Evolutionary conservation across 768 basidiomycete genomes (phyloP).

Genomic region (Pisolithus microcarpus): DNA sequence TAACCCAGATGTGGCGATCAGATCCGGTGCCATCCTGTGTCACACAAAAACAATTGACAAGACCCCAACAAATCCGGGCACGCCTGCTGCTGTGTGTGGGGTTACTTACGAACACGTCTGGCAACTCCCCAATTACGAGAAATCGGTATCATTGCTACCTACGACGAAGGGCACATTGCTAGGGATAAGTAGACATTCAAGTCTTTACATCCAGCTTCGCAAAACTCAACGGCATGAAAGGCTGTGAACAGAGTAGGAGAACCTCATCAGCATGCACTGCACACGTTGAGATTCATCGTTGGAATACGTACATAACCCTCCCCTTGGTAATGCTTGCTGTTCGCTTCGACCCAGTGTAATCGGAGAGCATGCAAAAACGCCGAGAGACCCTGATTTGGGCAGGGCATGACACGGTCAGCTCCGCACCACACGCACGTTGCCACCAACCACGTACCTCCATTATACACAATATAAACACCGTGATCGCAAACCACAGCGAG

Average conservation of each 20-base stretch:
- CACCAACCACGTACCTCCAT: slow-evolving; percentile 72
- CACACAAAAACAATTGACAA: background rate
- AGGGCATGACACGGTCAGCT: slow-evolving; percentile 6
- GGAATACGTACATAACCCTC: slow-evolving; percentile 70
- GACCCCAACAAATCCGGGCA: background rate
- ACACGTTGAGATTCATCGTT: slow-evolving; percentile 18
- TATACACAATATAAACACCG: slow-evolving; percentile 74
- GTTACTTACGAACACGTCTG: background rate
- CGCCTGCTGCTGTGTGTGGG: background rate
- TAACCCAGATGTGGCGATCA: slow-evolving; percentile 1
- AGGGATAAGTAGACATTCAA: slow-evolving; percentile 15
- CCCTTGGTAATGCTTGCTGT: slow-evolving; percentile 92
- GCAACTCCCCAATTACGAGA: background rate
- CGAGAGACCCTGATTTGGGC: slow-evolving; percentile 64
- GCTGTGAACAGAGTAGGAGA: slow-evolving; percentile 33
- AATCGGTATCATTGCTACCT: slow-evolving; percentile 7
- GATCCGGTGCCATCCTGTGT: slow-evolving; percentile 4
- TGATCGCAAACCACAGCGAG: slow-evolving; percentile 73
- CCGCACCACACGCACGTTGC: slow-evolving; percentile 11
- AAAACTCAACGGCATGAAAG: slow-evolving; percentile 44
- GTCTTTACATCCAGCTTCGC: slow-evolving; percentile 35
- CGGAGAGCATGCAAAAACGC: slow-evolving; percentile 96
- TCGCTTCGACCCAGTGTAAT: slow-evolving; percentile 97
- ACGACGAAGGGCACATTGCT: slow-evolving; percentile 15
- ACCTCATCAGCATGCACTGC: slow-evolving; percentile 18